Percentiles rank a stretch among this genome's conserved stretches.
Conservation (phyloP, 257 asterid species). For the Nicotiana tabacum region DNA sequence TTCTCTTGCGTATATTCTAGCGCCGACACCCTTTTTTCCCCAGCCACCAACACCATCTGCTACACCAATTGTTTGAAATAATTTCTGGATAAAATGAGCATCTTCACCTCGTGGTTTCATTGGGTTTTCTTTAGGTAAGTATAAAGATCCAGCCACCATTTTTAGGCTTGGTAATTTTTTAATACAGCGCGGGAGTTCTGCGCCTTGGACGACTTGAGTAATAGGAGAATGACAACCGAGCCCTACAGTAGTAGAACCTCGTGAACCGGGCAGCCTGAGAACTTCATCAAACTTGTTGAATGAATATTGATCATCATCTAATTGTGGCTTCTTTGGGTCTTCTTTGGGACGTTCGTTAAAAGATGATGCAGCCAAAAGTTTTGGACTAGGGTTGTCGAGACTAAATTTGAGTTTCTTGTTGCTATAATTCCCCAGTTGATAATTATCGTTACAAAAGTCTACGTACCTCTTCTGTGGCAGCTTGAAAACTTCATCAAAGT, state of each 20-base stretch:
- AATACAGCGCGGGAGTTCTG: too few species aligned
- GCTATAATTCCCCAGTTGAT: background rate
- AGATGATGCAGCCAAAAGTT: too few species aligned
- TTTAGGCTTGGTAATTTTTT: background rate
- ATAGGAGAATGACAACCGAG: too few species aligned
- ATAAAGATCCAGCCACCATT: conserved; percentile 7
- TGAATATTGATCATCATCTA: background rate
- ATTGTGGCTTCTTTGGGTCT: too few species aligned
- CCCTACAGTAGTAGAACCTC: background rate
- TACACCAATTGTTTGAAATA: conserved; percentile 15
- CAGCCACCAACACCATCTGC: conserved; percentile 33
- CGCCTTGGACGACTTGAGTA: too few species aligned
- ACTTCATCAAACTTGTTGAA: background rate
- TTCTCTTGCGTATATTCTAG: conserved; percentile 22
- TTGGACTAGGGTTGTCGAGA: background rate
- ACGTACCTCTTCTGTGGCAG: background rate
- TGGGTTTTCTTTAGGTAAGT: conserved; percentile 16
- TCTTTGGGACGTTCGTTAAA: too few species aligned
- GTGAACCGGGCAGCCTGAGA: background rate
- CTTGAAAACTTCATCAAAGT: background rate
- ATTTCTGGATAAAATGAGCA: conserved; percentile 19
- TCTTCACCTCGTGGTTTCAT: conserved; percentile 25
- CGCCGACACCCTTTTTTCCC: conserved; percentile 10
- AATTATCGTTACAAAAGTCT: background rate
- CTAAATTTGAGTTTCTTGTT: background rate